Evolutionary conservation across 2,329 filamentous ascomycete species (phyloP).

Genomic region (Camptophora hylomeconis): DNA sequence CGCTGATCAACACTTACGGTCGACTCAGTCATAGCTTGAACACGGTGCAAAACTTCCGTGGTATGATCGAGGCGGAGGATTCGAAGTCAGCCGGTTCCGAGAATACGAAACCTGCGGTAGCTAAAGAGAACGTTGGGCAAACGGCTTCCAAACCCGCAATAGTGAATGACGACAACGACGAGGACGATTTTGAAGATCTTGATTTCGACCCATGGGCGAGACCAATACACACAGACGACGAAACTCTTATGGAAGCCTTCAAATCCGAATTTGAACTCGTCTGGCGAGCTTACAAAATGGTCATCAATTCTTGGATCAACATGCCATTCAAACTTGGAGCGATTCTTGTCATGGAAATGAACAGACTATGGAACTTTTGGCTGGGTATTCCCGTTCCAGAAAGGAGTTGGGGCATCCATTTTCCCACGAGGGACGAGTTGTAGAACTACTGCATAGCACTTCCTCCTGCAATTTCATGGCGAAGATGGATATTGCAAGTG

Average conservation of each 20-base stretch:
- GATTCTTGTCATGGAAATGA: constrained; percentile 41
- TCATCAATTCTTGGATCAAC: constrained; percentile 56
- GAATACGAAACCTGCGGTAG: constrained; percentile 4
- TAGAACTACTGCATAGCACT: no score
- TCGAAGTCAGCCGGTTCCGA: not conserved
- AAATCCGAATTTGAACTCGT: constrained; percentile 52
- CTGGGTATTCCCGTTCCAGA: constrained; percentile 47
- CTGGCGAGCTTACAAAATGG: constrained; percentile 48
- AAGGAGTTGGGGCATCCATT: constrained; percentile 41
- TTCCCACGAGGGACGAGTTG: constrained; percentile 33
- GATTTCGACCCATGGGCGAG: constrained; percentile 8
- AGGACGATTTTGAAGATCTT: constrained; percentile 32
- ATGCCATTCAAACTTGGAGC: constrained; percentile 55
- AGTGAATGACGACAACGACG: constrained; percentile 11
- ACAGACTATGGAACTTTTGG: constrained; percentile 48
- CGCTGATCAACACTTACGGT: constrained; percentile 86
- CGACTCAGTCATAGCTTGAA: constrained; percentile 70
- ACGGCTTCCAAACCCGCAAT: constrained; percentile 2
- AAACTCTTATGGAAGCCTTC: constrained; percentile 44
- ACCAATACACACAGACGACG: no score
- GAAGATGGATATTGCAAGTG: no score
- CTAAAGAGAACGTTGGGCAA: constrained; percentile 2
- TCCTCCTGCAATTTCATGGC: no score
- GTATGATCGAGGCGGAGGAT: not conserved
- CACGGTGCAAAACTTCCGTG: constrained; percentile 59